Conservation (phyloP, 306 rosid species). For the Prosopis cineraria region DNA sequence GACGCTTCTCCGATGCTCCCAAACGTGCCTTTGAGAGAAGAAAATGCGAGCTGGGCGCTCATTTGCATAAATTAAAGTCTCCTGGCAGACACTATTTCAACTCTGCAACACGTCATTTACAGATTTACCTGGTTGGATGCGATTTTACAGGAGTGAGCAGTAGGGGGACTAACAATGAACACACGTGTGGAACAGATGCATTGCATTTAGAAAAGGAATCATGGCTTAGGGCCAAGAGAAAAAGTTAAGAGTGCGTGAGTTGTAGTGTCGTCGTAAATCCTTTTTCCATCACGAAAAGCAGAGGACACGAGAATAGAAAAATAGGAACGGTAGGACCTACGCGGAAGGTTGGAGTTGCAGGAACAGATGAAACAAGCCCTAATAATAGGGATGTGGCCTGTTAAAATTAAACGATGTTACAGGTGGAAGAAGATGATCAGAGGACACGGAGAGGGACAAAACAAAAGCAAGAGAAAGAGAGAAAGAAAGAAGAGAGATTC, state of each 20-base stretch:
- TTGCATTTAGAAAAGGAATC: not conserved
- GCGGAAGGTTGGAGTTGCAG: not conserved
- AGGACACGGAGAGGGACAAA: not conserved
- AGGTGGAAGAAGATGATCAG: constrained; percentile 11
- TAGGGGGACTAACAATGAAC: not conserved
- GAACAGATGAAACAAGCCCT: not conserved
- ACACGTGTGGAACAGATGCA: not conserved
- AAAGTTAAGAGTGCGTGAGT: not conserved
- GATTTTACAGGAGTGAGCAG: not conserved
- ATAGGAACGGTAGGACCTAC: not conserved
- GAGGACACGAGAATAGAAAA: not conserved
- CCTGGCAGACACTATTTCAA: too few species aligned
- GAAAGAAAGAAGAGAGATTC: constrained; percentile 38
- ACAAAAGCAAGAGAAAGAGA: not conserved
- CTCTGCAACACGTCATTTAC: too few species aligned
- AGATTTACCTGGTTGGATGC: too few species aligned
- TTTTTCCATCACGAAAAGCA: not conserved
- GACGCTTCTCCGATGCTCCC: too few species aligned
- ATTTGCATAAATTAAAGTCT: too few species aligned
- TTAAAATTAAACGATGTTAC: not conserved
- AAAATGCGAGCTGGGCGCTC: too few species aligned
- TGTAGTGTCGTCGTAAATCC: not conserved
- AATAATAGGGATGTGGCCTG: not conserved
- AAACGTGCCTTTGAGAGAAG: too few species aligned
- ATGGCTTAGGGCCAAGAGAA: not conserved